Percentiles rank a stretch among this genome's conserved stretches.
Evolutionary conservation across 306 rosid species (phyloP).

Genomic region (Purshia tridentata): DNA sequence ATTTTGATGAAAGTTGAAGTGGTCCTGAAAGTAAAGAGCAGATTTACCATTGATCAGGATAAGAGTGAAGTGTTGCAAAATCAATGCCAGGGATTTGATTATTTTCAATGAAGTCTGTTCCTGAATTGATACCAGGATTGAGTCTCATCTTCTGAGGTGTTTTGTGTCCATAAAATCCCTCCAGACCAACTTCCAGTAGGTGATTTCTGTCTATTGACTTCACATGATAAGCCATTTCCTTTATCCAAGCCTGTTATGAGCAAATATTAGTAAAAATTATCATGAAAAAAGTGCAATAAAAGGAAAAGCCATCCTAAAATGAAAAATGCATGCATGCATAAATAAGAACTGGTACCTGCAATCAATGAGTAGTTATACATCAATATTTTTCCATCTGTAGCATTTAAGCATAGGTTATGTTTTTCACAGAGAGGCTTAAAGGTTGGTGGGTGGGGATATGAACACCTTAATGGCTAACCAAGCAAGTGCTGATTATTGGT

Average conservation of each 20-base stretch:
- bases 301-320: slow-evolving; percentile 14
- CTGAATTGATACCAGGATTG: slow-evolving; percentile 63
- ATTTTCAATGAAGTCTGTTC: slow-evolving; percentile 84
- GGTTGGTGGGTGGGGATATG: too few relatives aligned
- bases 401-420: background rate
- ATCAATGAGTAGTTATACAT: background rate
- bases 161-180: slow-evolving; percentile 85
- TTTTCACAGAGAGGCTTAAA: background rate
- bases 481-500: background rate
- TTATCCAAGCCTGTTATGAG: slow-evolving; percentile 74
- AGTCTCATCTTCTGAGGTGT: slow-evolving; percentile 66
- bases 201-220: slow-evolving; percentile 88
- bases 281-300: background rate
- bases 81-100: slow-evolving; percentile 62
- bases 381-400: background rate
- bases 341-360: background rate
- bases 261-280: background rate
- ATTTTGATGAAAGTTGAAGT: background rate
- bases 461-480: background rate
- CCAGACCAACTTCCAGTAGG: slow-evolving; percentile 83
- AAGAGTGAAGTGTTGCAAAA: slow-evolving; percentile 83
- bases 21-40: background rate
- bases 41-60: slow-evolving; percentile 88
- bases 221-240: slow-evolving; percentile 82
- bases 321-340: background rate